Evolutionary conservation across 306 rosid species (phyloP), one percentile per base, ranked within the genome.

Genomic region (Myrica gale): DNA sequence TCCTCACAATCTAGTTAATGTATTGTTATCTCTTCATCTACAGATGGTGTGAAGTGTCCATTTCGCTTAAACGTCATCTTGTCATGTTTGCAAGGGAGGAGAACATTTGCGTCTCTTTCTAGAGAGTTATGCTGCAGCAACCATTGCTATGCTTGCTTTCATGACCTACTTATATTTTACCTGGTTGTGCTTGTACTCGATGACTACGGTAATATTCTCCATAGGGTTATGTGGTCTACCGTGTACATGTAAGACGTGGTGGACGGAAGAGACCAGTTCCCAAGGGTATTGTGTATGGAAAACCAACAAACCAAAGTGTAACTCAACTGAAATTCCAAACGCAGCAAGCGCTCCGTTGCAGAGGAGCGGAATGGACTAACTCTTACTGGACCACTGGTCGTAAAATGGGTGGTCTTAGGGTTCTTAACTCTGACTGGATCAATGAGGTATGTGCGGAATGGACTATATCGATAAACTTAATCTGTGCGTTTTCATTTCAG

Each of bases 301-400:
- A 76, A 45, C 75, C 80, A 13, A 76, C 76, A 48, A 78, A 78
- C 44, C 82, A 78, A 21, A 77, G 82, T 48, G 82, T 78, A 12
- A 78, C 82, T 0, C 82, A 78, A 21, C 76, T 78, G 17, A 78
- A 78, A 52, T 78, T 78, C 51, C 76, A 61, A 61, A n/a, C 82
- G 72, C 53, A 78, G 82, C 76, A 78, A 78, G 76, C 43, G 82
- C 58, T 78, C 82, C 5, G 63, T 78, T 61, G 82, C 82, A 3
- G 82, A 78, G 72, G 76, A 78, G 23, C 78, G 78, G n/a, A n/a
- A n/a, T n/a, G n/a, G n/a, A n/a, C n/a, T 50, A 77, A 77, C 46
- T 70, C 81, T 0, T 77, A 77, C 76, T 77, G n/a, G n/a, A n/a
- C n/a, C n/a, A n/a, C n/a, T n/a, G n/a, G n/a, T n/a, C n/a, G n/a